Percentiles rank a stretch among this genome's conserved stretches.
Conservation (phyloP, 441 rosid genomes). For the Syzygium malaccense region DNA sequence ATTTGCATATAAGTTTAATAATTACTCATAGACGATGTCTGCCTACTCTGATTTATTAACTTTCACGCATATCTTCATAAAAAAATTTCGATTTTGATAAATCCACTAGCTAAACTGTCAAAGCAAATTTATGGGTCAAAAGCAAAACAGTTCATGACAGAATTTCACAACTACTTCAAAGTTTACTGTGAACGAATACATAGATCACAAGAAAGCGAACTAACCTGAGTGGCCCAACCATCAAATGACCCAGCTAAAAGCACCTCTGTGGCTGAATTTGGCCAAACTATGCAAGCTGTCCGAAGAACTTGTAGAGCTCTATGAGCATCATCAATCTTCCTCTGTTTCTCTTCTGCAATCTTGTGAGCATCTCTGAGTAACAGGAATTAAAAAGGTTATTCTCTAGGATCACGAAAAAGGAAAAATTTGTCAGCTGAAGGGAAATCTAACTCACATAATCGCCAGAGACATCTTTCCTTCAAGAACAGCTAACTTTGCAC, state of each 20-base stretch:
- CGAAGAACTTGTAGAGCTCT: constrained; percentile 59
- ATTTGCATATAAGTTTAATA: background rate
- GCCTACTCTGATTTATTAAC: background rate
- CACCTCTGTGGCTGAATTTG: constrained; percentile 75
- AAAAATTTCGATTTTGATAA: background rate
- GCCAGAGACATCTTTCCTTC: constrained; percentile 90
- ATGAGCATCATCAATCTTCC: constrained; percentile 48
- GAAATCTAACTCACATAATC: constrained; percentile 34
- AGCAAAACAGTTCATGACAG: background rate
- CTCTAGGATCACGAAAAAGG: background rate
- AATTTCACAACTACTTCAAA: background rate
- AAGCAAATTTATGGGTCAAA: background rate
- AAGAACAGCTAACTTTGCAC: constrained; percentile 66
- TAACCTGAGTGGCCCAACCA: constrained; percentile 81
- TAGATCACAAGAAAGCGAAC: constrained; percentile 3
- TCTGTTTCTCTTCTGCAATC: constrained; percentile 59
- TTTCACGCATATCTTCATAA: background rate
- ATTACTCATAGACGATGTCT: background rate
- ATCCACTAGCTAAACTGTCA: background rate
- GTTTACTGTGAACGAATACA: background rate
- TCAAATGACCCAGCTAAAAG: constrained; percentile 79
- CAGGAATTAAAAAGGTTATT: constrained; percentile 1
- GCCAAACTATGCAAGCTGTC: constrained; percentile 70
- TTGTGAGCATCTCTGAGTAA: constrained; percentile 63
- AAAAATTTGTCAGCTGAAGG: background rate